A percentile compares a stretch with the other conserved stretches of the same genome.
Evolutionary conservation across 129 eudicot species (phyloP).

Genomic region (Artemisia tridentata): DNA sequence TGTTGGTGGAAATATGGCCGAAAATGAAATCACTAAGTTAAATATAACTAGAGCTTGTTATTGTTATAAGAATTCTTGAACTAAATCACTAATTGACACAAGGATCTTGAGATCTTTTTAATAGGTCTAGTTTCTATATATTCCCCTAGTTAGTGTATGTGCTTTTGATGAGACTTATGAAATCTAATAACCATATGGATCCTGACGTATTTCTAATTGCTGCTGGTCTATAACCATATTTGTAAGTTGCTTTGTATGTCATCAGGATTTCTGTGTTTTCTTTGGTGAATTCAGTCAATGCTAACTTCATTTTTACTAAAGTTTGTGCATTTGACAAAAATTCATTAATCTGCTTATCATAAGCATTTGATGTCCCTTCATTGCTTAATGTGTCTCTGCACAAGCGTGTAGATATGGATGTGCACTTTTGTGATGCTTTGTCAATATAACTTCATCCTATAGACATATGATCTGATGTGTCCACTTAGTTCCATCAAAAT

Average conservation of each 20-base stretch:
- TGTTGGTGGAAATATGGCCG: too few relatives aligned
- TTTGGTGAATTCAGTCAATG: neutral
- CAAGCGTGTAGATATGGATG: neutral
- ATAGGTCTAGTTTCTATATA: too few relatives aligned
- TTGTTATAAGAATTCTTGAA: too few relatives aligned
- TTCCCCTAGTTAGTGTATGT: neutral
- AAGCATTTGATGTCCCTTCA: neutral
- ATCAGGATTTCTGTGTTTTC: constrained; percentile 3
- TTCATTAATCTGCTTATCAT: neutral
- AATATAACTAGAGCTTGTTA: too few relatives aligned
- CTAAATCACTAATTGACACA: too few relatives aligned
- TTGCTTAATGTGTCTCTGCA: constrained; percentile 3
- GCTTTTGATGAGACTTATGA: neutral
- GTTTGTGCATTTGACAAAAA: constrained; percentile 3
- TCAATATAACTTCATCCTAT: neutral
- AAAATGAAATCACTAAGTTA: too few relatives aligned
- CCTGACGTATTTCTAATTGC: neutral
- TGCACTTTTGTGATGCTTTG: neutral
- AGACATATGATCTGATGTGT: neutral
- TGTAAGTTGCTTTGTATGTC: constrained; percentile 12
- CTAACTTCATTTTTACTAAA: neutral
- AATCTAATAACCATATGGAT: neutral
- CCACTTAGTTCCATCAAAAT: neutral
- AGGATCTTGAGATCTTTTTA: too few relatives aligned
- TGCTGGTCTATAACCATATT: constrained; percentile 7